A percentile compares a stretch with the other conserved stretches of the same genome.
These are phyloP conservation scores for Coffea canephora DNA, from an alignment of 257 asterid genomes.

Conservation along the genomic window DNA sequence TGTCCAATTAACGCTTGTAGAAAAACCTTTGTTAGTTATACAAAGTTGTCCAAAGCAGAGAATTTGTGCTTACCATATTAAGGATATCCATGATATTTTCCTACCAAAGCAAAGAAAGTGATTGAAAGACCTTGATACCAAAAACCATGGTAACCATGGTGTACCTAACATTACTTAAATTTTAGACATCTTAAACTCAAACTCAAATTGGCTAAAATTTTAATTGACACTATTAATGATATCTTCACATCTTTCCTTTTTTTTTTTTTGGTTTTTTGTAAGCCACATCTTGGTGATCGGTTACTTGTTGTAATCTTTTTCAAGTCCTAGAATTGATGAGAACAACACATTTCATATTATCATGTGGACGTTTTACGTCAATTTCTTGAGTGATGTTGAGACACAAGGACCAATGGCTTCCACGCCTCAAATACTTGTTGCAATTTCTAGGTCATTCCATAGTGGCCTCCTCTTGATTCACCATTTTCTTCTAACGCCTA, in stretches of 20 bases:
- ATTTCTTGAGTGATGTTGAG: conserved; percentile 11
- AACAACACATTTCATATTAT: conserved; percentile 6
- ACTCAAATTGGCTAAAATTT: neutral
- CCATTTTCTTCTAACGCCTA: neutral
- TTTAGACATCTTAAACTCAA: neutral
- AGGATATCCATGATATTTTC: neutral
- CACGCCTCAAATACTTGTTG: conserved; percentile 12
- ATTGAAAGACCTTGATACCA: neutral
- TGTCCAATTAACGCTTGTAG: no score
- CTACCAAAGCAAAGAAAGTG: no score
- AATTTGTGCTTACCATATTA: neutral
- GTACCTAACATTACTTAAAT: neutral
- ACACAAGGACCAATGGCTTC: conserved; percentile 2
- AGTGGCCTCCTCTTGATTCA: neutral
- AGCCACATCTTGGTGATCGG: neutral
- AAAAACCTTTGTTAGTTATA: neutral
- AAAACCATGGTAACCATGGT: neutral
- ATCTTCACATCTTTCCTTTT: neutral
- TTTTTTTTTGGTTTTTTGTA: no score
- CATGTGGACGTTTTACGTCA: conserved; percentile 26
- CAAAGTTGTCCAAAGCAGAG: neutral
- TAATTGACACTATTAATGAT: neutral
- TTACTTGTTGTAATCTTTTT: conserved; percentile 1
- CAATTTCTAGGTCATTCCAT: neutral
- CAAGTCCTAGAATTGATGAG: neutral